phyloP scores from a whole-genome alignment of 179 eudicot species.

The Spergularia azorica region DNA sequence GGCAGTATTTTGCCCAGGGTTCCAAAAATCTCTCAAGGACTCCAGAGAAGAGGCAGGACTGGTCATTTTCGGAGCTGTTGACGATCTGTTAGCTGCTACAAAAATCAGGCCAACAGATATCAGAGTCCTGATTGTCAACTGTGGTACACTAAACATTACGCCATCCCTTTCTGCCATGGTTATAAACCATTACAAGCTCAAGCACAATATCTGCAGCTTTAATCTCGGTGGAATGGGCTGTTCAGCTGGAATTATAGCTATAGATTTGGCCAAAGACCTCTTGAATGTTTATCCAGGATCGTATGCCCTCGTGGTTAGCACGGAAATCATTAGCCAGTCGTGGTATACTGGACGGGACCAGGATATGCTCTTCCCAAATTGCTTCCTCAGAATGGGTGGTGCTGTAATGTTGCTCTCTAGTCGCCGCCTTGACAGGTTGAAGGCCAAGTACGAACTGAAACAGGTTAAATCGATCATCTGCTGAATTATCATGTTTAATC shows the following conservation, averaged over 20 bases:
- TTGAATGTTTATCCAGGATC: slow-evolving; percentile 46
- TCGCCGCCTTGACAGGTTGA: slow-evolving; percentile 45
- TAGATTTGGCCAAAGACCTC: slow-evolving; percentile 63
- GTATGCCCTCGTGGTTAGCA: slow-evolving; percentile 67
- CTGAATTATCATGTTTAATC: no score
- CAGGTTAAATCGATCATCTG: slow-evolving; percentile 39
- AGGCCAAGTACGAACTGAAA: slow-evolving; percentile 66
- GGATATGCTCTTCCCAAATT: slow-evolving; percentile 69
- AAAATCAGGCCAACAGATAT: slow-evolving; percentile 48
- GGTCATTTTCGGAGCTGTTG: slow-evolving; percentile 65
- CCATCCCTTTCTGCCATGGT: slow-evolving; percentile 79
- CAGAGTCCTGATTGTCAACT: slow-evolving; percentile 60
- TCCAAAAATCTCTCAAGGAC: slow-evolving; percentile 38
- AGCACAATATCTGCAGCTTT: slow-evolving; percentile 52
- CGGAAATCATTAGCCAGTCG: slow-evolving; percentile 48
- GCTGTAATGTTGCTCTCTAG: slow-evolving; percentile 68
- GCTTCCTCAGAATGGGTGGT: slow-evolving; percentile 69
- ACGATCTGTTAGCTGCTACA: slow-evolving; percentile 52
- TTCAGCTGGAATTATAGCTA: slow-evolving; percentile 60
- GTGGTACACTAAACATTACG: slow-evolving; percentile 59
- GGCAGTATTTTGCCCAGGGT: slow-evolving; percentile 39
- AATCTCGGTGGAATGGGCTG: slow-evolving; percentile 90
- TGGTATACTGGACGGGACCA: slow-evolving; percentile 66
- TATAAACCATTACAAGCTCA: slow-evolving; percentile 71
- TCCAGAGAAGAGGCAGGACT: slow-evolving; percentile 70